Evolutionary conservation across 352 stramenopile species (phyloP).

Genomic region (Phytophthora sp.): DNA sequence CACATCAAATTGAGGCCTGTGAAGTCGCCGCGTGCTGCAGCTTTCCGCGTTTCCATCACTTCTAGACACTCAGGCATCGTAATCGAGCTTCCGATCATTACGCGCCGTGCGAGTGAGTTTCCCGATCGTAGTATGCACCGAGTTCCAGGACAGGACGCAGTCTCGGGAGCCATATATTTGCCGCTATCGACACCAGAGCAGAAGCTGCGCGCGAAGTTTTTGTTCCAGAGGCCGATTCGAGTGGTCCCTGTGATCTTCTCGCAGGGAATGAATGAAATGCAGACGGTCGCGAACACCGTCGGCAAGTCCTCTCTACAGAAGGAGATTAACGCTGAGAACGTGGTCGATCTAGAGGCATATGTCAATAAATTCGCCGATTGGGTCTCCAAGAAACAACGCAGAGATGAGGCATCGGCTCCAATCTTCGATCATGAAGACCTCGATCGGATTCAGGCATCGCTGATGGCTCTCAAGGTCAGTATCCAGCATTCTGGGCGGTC

Average conservation of each 20-base stretch:
- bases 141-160: conserved; percentile 72
- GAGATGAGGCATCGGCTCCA: conserved; percentile 17
- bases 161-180: conserved; percentile 78
- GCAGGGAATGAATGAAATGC: conserved; percentile 94
- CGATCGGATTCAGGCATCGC: conserved; percentile 38
- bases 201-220: conserved; percentile 56
- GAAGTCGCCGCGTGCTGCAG: conserved; percentile 59
- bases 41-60: conserved; percentile 78
- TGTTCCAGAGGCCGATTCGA: conserved; percentile 64
- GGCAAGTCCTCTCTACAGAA: conserved; percentile 77
- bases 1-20: conserved; percentile 78
- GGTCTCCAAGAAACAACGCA: conserved; percentile 40
- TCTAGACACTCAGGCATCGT: conserved; percentile 62
- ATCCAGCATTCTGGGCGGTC: conserved; percentile 59
- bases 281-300: conserved; percentile 92
- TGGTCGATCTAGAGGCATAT: conserved; percentile 66
- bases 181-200: conserved; percentile 52
- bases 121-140: conserved; percentile 71
- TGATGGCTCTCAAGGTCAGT: conserved; percentile 46
- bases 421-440: conserved; percentile 43
- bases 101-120: conserved; percentile 46
- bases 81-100: conserved; percentile 81
- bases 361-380: conserved; percentile 48
- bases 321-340: conserved; percentile 84
- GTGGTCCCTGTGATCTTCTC: conserved; percentile 86